Base-by-base conservation (phyloP, 768 basidiomycete species). In the Neoboletus subvelutipes region DNA sequence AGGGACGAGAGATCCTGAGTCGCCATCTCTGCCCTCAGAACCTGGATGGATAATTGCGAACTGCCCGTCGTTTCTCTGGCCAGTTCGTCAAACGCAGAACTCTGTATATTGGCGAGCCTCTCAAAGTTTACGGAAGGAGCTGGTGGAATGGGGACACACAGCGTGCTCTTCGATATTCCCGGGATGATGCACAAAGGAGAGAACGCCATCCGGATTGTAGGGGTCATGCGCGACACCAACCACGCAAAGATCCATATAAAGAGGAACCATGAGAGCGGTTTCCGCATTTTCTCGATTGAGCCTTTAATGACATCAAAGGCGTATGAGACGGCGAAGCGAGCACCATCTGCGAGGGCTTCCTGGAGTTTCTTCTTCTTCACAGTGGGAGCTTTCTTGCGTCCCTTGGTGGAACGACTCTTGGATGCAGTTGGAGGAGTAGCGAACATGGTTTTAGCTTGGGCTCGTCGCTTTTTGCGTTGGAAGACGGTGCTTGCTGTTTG, bases 1-100 rank as follows among this genome's bases (percentile, higher is more conserved):
- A 89, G 75, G 6, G 82, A 78, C 15, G 81, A 73, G 50, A 92
- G 76, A 66, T 92, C 90, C 24, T 71, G 75, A 1, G 86, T 88
- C 15, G 88, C 90, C 81, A 91, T 85, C 62, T 91, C 86, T 15
- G 88, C 85, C 68, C 84, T 86, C 71, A 89, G 84, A 60, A 92
- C 80, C 54, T 88, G 82, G 43, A 88, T 66, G 5, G 87, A 82
- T 37, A 92, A 67, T 6, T 77, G 77, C 0, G 85, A 82, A 1
- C 83, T 80, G 2, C 85, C 83, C 0, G 79, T 76, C 0, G 84
- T 76, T 45, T 84, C 82, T 47, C 82, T 83, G 26, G 87, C 67
- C 18, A 91, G 71, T 60, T 87, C 76, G 52, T 84, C 86, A 54
- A 91, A 84, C 2, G 80, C 80, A 42, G 80, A 74, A 56, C 79